Evolutionary conservation across 257 asterid genomes (phyloP).

Genomic region (Asclepias syriaca): DNA sequence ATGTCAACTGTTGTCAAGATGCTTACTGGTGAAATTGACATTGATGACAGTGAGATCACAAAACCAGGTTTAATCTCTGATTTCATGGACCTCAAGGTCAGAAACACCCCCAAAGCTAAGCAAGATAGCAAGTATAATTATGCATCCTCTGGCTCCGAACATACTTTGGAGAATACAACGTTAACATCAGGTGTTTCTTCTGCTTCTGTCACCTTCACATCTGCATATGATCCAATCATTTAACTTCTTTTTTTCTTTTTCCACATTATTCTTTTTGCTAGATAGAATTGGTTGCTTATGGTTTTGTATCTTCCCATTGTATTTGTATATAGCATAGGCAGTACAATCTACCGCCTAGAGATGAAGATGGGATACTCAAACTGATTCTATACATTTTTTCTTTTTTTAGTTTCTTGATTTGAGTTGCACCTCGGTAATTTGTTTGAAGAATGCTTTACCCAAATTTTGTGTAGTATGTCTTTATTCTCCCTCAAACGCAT

Average conservation of each 20-base stretch:
- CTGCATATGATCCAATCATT: conserved; percentile 21
- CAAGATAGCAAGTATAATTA: conserved; percentile 22
- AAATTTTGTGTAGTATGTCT: background rate
- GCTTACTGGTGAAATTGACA: conserved; percentile 50
- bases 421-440: too few species aligned
- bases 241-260: conserved; percentile 7
- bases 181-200: conserved; percentile 43
- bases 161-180: conserved; percentile 29
- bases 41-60: conserved; percentile 48
- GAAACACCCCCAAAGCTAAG: conserved; percentile 37
- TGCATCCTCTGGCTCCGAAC: conserved; percentile 51
- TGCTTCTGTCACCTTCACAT: conserved; percentile 45
- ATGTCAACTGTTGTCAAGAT: conserved; percentile 74
- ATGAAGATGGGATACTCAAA: background rate
- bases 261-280: conserved; percentile 5
- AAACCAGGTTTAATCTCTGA: conserved; percentile 90
- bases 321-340: background rate
- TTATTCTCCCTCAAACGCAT: background rate
- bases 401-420: background rate
- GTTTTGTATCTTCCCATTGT: background rate
- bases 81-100: conserved; percentile 81
- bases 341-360: background rate
- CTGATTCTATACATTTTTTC: background rate
- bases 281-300: background rate
- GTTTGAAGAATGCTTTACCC: too few species aligned